These are phyloP conservation scores for Ballota nigra DNA, from an alignment of 257 asterid genomes.

Conservation along the genomic window DNA sequence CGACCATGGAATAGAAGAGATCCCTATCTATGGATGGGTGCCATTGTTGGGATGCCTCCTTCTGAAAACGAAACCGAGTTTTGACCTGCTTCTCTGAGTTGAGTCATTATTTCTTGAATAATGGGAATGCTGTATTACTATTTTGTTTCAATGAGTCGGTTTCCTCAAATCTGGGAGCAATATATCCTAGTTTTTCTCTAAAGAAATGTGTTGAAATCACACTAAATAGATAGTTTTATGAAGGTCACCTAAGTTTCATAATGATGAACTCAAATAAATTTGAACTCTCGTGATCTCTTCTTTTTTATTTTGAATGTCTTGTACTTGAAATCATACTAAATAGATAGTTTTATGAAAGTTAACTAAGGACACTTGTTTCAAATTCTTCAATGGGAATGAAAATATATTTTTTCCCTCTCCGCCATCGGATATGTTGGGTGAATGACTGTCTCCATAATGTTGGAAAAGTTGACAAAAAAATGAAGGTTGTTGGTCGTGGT, in stretches of 20 bases:
- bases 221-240: not conserved
- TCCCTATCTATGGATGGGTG: not conserved
- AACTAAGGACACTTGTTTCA: no score
- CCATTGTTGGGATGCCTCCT: not conserved
- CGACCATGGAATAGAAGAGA: not conserved
- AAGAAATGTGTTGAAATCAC: not conserved
- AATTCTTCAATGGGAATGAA: no score
- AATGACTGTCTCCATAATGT: no score
- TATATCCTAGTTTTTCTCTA: not conserved
- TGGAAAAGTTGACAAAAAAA: no score
- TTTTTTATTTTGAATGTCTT: not conserved
- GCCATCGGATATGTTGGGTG: no score
- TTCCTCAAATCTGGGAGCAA: not conserved
- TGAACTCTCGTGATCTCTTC: not conserved
- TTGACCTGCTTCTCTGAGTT: conserved; percentile 2
- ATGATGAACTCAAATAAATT: not conserved
- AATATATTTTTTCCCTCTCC: no score
- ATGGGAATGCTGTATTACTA: not conserved
- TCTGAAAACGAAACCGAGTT: not conserved
- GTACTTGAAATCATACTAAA: no score
- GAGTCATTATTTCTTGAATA: not conserved
- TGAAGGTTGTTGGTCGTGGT: no score
- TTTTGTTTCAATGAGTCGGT: not conserved
- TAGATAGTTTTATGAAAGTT: no score
- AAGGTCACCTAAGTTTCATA: not conserved